A percentile compares a stretch with the other conserved stretches of the same genome.
phyloP scores from a whole-genome alignment of 257 asterid species.

The Plectranthus barbatus region DNA sequence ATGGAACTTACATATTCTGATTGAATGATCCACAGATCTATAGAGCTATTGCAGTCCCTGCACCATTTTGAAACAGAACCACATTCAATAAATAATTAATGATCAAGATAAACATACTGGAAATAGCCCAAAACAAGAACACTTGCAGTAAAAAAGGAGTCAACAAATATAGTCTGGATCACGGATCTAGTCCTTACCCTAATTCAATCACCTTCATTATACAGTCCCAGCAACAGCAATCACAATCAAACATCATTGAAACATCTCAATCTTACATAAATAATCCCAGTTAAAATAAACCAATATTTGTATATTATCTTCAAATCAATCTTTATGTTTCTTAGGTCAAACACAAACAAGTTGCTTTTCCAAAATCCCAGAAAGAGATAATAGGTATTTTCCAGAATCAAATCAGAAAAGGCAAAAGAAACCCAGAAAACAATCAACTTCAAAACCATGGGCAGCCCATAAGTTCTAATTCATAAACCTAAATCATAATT shows the following conservation, averaged over 20 bases:
- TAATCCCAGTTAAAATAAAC: conserved; percentile 1
- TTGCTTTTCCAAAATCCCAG: not conserved
- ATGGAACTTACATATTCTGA: conserved; percentile 33
- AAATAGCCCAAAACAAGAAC: not conserved
- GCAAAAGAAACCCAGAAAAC: conserved; percentile 14
- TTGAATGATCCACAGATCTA: conserved; percentile 18
- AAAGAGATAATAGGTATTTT: not conserved
- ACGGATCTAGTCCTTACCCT: conserved; percentile 37
- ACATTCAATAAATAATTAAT: not conserved
- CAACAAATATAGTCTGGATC: conserved; percentile 9
- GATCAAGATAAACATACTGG: not conserved
- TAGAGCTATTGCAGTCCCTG: conserved; percentile 17
- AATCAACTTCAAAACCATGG: conserved; percentile 17
- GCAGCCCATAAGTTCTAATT: conserved; percentile 10
- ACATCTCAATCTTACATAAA: not conserved
- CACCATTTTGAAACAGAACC: conserved; percentile 10
- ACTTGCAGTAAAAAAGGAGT: conserved; percentile 8
- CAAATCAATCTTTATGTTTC: conserved; percentile 6
- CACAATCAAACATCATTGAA: not conserved
- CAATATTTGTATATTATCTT: not conserved
- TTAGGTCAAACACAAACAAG: conserved; percentile 7
- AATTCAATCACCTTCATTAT: conserved; percentile 1
- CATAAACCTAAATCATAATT: not conserved
- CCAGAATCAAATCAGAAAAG: not conserved
- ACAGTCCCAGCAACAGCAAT: conserved; percentile 1